Evolutionary conservation across 371 early-diverging fungal genomes (phyloP).

Genomic region (Syncephalastrum racemosum): DNA sequence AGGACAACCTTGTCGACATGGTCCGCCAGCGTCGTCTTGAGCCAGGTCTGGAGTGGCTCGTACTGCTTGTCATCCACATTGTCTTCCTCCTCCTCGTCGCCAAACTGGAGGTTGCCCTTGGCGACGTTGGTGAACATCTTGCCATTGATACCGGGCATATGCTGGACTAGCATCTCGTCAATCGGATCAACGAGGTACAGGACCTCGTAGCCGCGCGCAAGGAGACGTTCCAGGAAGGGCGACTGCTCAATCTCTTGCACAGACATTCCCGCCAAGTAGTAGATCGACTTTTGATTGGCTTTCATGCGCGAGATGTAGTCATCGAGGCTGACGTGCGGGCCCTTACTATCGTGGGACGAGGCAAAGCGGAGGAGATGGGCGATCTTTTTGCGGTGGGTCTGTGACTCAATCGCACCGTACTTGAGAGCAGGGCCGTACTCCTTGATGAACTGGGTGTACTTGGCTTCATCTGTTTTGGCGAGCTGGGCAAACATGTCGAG

Average conservation of each 20-base stretch:
- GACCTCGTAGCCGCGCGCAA: constrained; percentile 89
- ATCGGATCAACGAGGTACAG: constrained; percentile 88
- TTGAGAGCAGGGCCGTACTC: constrained; percentile 77
- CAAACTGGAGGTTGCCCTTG: constrained; percentile 81
- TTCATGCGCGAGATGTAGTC: constrained; percentile 88
- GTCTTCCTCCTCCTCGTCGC: constrained; percentile 58
- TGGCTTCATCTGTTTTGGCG: constrained; percentile 68
- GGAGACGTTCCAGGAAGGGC: constrained; percentile 85
- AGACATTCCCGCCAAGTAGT: constrained; percentile 77
- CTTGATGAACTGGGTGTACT: constrained; percentile 74
- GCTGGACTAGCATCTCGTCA: constrained; percentile 85
- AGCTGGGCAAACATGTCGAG: constrained; percentile 81
- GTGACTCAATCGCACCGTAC: constrained; percentile 83
- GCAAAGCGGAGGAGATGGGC: constrained; percentile 79
- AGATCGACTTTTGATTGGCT: constrained; percentile 87
- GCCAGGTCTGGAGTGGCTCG: constrained; percentile 67
- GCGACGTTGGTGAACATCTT: constrained; percentile 81
- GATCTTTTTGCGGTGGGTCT: constrained; percentile 69
- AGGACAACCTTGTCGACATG: constrained; percentile 76
- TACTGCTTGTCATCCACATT: constrained; percentile 57
- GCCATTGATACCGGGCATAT: constrained; percentile 75
- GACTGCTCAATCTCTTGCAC: constrained; percentile 74
- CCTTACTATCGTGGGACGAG: constrained; percentile 60
- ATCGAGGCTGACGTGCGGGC: constrained; percentile 68
- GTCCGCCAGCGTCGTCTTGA: constrained; percentile 61